Evolutionary conservation across 805 yeast genomes (phyloP), one percentile per base, ranked within the genome.

Genomic region (Wickerhamomyces chambardii): DNA sequence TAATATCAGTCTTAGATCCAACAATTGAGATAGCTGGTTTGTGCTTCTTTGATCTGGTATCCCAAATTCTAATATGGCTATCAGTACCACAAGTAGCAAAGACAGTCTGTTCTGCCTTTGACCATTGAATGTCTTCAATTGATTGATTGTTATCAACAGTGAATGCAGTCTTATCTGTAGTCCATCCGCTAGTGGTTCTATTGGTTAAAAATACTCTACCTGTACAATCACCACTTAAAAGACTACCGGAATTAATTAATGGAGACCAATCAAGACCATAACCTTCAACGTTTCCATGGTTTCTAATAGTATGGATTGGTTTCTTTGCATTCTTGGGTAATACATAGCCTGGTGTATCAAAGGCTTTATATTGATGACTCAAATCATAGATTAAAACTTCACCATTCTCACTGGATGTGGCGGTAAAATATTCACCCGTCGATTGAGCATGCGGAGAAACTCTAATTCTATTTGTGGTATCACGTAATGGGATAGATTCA

Each of bases 191-290:
- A 5, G 83, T 70, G 30, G 84, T 83, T 56, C 95, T 74, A 35
- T 74, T 68, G 7, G 97, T 87, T 36, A 80, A 64, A 58, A 72
- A 83, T 29, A 90, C 73, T 51, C 90, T 69, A 34, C 98, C 98
- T 16, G 82, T 64, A 44, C 84, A 66, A 56, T 92, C 98, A 49
- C 98, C 98, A 4, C 94, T 74, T 38, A 92, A 66, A 42, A 92
- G 63, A 2, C 87, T 70, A 17, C 97, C 97, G 4, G 85, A 74
- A 44, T 70, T 70, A 40, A 78, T 73, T 43, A 82, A 63, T 30
- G 97, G 95, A 1, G 95, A 84, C 98, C 98, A 92, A 59, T 90
- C 98, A 31, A 92, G 58, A 14, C 96, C 98, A 52, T 86, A 92
- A 26, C 98, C 97, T 63, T 92, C 98, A n/a, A 84, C 95, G 45